Percentiles rank a stretch among this genome's conserved stretches.
These are phyloP conservation scores for Pelargonium australe DNA, from an alignment of 441 rosid species.

Conservation along the genomic window DNA sequence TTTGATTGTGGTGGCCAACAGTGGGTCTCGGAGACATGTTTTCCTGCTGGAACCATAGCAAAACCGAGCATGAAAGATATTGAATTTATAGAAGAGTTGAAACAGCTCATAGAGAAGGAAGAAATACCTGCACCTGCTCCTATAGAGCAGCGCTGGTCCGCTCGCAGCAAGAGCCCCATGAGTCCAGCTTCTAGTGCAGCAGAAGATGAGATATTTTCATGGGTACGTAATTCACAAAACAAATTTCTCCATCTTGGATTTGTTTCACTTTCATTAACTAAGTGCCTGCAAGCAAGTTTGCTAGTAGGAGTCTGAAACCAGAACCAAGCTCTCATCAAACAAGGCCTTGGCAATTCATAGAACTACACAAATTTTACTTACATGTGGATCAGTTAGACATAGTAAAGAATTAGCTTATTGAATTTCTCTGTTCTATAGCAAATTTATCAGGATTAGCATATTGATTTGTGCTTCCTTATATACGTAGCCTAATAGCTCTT, in stretches of 20 bases:
- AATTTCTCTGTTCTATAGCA: too few species aligned
- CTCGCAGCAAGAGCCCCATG: slow-evolving; percentile 71
- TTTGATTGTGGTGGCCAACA: slow-evolving; percentile 99
- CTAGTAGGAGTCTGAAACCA: background rate
- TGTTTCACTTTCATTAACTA: background rate
- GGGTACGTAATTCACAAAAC: slow-evolving; percentile 39
- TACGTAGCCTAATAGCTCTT: background rate
- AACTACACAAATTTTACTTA: background rate
- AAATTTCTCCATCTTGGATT: background rate
- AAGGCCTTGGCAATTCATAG: background rate
- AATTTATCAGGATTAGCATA: background rate
- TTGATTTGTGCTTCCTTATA: background rate
- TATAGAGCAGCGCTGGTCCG: slow-evolving; percentile 94
- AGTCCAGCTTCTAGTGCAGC: slow-evolving; percentile 79
- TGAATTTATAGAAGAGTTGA: slow-evolving; percentile 75
- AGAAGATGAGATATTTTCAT: slow-evolving; percentile 77
- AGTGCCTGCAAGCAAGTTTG: background rate
- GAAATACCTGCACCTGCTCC: slow-evolving; percentile 81
- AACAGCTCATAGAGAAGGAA: slow-evolving; percentile 70
- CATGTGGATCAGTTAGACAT: background rate
- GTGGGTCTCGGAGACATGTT: slow-evolving; percentile 96
- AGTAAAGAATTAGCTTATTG: background rate
- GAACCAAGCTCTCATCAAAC: background rate
- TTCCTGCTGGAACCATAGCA: slow-evolving; percentile 80
- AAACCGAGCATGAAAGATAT: slow-evolving; percentile 92